phyloP scores from a whole-genome alignment of 116 monocot genomes.

The Dioscorea cayenensis region DNA sequence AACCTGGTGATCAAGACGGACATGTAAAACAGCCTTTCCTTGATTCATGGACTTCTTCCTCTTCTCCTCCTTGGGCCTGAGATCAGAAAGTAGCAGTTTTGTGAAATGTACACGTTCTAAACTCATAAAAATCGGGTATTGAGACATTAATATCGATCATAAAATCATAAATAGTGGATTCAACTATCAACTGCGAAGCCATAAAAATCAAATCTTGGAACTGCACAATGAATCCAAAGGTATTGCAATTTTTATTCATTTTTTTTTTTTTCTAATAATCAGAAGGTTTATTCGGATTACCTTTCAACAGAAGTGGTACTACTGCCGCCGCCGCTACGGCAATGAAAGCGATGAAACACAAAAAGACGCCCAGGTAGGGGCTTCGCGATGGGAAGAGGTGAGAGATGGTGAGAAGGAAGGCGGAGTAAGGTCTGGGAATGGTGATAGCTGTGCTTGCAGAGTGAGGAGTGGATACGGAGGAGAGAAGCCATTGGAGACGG shows the following conservation, averaged over 20 bases:
- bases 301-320: constrained; percentile 10
- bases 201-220: no score
- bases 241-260: no score
- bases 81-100: not conserved
- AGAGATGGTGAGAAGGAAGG: not conserved
- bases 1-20: constrained; percentile 79
- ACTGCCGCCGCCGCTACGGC: constrained; percentile 3
- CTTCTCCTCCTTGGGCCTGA: constrained; percentile 19
- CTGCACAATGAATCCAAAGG: no score
- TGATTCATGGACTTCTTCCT: constrained; percentile 1
- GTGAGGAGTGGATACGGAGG: constrained; percentile 1
- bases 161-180: not conserved
- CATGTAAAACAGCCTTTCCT: constrained; percentile 26
- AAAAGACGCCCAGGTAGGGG: not conserved
- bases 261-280: no score
- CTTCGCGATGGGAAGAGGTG: not conserved
- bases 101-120: not conserved
- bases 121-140: not conserved
- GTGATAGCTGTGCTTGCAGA: not conserved
- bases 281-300: constrained; percentile 4
- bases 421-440: not conserved
- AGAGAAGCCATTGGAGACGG: constrained; percentile 7
- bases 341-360: not conserved
- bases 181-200: not conserved
- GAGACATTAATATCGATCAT: not conserved